Evolutionary conservation across 2,329 filamentous ascomycete genomes (phyloP).

Genomic region (Epichloe baconii): DNA sequence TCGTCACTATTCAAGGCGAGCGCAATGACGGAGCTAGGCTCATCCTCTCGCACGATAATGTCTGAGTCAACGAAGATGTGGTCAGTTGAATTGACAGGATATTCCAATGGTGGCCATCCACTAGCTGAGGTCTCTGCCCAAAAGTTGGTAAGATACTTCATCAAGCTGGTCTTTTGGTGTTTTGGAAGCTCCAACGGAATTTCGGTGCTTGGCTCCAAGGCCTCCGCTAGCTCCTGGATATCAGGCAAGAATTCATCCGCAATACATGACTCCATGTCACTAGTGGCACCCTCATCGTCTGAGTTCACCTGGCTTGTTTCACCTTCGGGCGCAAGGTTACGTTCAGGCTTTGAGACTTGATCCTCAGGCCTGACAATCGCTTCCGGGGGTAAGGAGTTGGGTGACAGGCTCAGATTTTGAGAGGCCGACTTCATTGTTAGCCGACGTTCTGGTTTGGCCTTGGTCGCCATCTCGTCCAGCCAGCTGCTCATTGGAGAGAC

Average conservation of each 20-base stretch:
- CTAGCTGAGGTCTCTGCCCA: constrained; percentile 97
- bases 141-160: constrained; percentile 94
- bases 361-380: constrained; percentile 12
- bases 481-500: constrained; percentile 39
- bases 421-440: constrained; percentile 9
- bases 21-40: constrained; percentile 91
- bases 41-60: constrained; percentile 93
- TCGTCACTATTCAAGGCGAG: constrained; percentile 81
- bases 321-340: constrained; percentile 16
- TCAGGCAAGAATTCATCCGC: constrained; percentile 55
- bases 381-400: constrained; percentile 12
- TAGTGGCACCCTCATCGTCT: constrained; percentile 54
- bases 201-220: constrained; percentile 46
- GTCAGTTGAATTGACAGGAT: constrained; percentile 75
- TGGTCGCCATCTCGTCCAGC: constrained; percentile 9
- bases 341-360: constrained; percentile 14
- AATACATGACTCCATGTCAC: constrained; percentile 59
- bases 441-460: constrained; percentile 9
- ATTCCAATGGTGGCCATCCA: constrained; percentile 85
- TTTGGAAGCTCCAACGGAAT: constrained; percentile 67
- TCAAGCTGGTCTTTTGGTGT: constrained; percentile 81
- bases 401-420: constrained; percentile 11
- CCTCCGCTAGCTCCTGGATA: constrained; percentile 48
- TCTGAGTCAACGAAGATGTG: constrained; percentile 96
- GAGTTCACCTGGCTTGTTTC: constrained; percentile 42